Evolutionary conservation across 1,284 basidiomycete species (phyloP).

Genomic region (Cystobasidium slooffiae): DNA sequence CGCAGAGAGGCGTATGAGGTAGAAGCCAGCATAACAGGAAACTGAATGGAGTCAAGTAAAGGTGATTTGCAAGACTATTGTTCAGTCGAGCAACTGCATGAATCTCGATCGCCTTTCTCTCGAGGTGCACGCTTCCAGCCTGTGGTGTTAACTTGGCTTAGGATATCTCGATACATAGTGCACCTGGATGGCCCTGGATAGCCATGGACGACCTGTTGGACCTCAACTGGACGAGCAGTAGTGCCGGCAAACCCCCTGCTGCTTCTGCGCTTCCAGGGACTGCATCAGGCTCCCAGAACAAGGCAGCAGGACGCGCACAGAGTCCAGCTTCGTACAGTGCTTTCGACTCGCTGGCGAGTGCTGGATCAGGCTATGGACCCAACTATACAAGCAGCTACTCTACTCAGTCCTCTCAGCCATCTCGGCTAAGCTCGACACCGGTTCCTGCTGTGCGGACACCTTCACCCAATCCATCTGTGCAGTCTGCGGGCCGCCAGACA

Average conservation of each 20-base stretch:
- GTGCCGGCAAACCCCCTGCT: conserved; percentile 23
- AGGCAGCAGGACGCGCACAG: conserved; percentile 21
- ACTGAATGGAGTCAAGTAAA: not conserved
- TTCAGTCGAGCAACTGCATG: not conserved
- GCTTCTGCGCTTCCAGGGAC: not conserved
- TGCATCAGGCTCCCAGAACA: not conserved
- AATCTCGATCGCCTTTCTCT: not conserved
- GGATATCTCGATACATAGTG: too few relatives aligned
- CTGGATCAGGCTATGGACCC: conserved; percentile 46
- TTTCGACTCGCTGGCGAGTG: conserved; percentile 55
- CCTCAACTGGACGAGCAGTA: conserved; percentile 57
- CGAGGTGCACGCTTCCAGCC: too few relatives aligned
- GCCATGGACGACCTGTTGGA: conserved; percentile 62
- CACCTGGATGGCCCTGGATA: not conserved
- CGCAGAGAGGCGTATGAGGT: not conserved
- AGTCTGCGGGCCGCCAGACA: not conserved
- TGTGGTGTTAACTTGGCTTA: too few relatives aligned
- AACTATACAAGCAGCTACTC: conserved; percentile 42
- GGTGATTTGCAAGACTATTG: not conserved
- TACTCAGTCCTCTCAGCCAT: conserved; percentile 30
- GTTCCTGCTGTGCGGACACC: conserved; percentile 45
- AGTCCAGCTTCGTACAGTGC: conserved; percentile 46
- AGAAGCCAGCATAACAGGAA: not conserved
- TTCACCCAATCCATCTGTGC: conserved; percentile 41
- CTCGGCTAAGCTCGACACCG: conserved; percentile 48